A percentile compares a stretch with the other conserved stretches of the same genome.
Evolutionary conservation across 2,329 filamentous ascomycete genomes (phyloP).

Genomic region (Elsinoe batatas): DNA sequence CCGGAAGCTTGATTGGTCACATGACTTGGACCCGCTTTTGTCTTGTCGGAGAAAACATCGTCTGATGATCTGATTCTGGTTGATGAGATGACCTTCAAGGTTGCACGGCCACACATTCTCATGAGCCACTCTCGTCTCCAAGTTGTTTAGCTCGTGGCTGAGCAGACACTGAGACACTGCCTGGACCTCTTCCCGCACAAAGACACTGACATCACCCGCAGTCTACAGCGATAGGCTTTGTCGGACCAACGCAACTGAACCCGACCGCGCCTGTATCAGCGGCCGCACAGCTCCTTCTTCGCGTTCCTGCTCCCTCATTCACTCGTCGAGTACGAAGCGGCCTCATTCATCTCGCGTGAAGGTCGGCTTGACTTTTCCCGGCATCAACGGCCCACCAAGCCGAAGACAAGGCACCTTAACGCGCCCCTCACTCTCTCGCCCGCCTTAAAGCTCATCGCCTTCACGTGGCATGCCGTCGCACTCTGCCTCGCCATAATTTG

Average conservation of each 20-base stretch:
- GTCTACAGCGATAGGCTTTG: not conserved
- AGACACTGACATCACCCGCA: slow-evolving; percentile 3
- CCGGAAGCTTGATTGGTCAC: too few relatives aligned
- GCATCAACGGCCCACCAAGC: slow-evolving; percentile 1
- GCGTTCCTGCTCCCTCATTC: not conserved
- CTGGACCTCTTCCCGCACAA: not conserved
- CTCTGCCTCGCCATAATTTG: not conserved
- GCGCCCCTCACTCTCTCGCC: not conserved
- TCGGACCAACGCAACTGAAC: not conserved
- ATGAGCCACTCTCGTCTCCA: too few relatives aligned
- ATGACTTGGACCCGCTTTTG: too few relatives aligned
- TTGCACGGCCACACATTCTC: too few relatives aligned
- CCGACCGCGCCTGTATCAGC: not conserved
- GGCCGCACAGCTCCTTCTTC: not conserved
- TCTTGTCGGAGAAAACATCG: too few relatives aligned
- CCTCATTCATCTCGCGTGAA: not conserved
- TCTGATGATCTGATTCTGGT: too few relatives aligned
- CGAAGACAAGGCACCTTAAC: not conserved
- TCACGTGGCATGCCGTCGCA: not conserved
- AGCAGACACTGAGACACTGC: too few relatives aligned
- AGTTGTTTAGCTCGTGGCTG: too few relatives aligned
- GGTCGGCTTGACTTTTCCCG: not conserved
- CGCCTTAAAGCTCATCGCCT: not conserved
- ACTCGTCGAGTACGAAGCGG: not conserved
- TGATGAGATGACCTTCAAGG: too few relatives aligned